phyloP scores from a whole-genome alignment of 2,329 filamentous ascomycete species.

The Tolypocladium paradoxum region DNA sequence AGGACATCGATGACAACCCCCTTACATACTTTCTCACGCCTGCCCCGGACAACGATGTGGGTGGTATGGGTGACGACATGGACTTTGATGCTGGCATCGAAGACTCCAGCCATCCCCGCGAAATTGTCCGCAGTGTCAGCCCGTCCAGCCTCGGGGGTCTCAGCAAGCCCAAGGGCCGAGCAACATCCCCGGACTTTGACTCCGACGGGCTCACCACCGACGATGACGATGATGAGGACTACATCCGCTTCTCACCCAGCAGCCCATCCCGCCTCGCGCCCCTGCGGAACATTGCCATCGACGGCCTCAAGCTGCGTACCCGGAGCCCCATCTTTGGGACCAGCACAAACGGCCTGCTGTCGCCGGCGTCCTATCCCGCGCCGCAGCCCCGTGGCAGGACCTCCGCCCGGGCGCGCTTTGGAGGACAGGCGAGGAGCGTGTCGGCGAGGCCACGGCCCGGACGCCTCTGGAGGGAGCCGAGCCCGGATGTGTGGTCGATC shows the following conservation, averaged over 20 bases:
- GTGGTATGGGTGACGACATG: slow-evolving; percentile 31
- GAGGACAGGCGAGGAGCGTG: slow-evolving; percentile 14
- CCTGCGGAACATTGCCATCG: slow-evolving; percentile 30
- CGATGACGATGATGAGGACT: slow-evolving; percentile 37
- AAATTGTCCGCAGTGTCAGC: slow-evolving; percentile 43
- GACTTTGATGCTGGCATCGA: slow-evolving; percentile 50
- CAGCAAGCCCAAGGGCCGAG: slow-evolving; percentile 27
- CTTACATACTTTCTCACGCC: slow-evolving; percentile 47
- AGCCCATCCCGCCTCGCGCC: slow-evolving; percentile 27
- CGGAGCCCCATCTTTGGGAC: slow-evolving; percentile 21
- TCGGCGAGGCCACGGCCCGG: slow-evolving; percentile 25
- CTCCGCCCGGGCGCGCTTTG: slow-evolving; percentile 11
- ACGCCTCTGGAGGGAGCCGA: slow-evolving; percentile 44
- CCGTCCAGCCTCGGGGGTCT: slow-evolving; percentile 44
- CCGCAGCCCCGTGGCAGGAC: slow-evolving; percentile 17
- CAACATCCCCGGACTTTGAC: slow-evolving; percentile 24
- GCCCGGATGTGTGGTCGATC: slow-evolving; percentile 49
- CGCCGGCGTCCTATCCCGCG: slow-evolving; percentile 13
- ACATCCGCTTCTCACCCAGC: slow-evolving; percentile 35
- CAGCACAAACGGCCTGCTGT: slow-evolving; percentile 12
- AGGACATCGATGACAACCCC: slow-evolving; percentile 41
- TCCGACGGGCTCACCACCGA: slow-evolving; percentile 33
- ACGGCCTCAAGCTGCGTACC: slow-evolving; percentile 19
- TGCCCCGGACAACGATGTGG: slow-evolving; percentile 28
- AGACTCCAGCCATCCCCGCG: slow-evolving; percentile 31